These are phyloP conservation scores for Apocynum venetum DNA, from an alignment of 257 asterid genomes.

Conservation along the genomic window DNA sequence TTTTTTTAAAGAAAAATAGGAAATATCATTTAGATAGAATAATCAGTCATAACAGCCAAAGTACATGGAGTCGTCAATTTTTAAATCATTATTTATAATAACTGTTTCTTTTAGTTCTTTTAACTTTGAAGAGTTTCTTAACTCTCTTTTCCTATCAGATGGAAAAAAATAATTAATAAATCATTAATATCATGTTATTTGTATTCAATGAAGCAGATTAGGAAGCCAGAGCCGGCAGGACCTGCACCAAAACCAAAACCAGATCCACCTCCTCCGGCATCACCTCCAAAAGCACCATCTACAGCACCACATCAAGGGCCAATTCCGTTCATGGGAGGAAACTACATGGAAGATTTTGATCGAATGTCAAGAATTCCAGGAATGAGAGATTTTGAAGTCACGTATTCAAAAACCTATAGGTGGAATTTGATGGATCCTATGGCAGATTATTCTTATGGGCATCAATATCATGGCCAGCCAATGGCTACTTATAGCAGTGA, in stretches of 20 bases:
- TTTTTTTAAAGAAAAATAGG: too few species aligned
- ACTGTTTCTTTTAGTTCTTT: neutral
- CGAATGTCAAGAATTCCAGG: slow-evolving; percentile 4
- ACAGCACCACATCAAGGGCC: neutral
- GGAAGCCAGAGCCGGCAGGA: neutral
- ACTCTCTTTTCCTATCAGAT: too few species aligned
- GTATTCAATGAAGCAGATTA: neutral
- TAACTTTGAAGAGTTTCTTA: neutral
- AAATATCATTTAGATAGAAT: too few species aligned
- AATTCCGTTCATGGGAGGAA: neutral
- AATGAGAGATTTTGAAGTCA: slow-evolving; percentile 2
- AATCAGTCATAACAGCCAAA: too few species aligned
- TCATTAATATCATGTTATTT: neutral
- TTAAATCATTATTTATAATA: too few species aligned
- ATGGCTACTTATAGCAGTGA: neutral
- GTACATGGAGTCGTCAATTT: too few species aligned
- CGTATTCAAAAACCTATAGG: slow-evolving; percentile 9
- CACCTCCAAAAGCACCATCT: neutral
- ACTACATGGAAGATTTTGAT: slow-evolving; percentile 1
- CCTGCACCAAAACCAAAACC: neutral
- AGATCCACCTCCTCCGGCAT: neutral
- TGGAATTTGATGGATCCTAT: neutral
- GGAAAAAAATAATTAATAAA: too few species aligned
- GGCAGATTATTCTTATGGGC: neutral
- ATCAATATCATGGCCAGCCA: neutral